Conservation (phyloP, 2,329 filamentous ascomycete genomes). For the Blastomyces gilchristii region DNA sequence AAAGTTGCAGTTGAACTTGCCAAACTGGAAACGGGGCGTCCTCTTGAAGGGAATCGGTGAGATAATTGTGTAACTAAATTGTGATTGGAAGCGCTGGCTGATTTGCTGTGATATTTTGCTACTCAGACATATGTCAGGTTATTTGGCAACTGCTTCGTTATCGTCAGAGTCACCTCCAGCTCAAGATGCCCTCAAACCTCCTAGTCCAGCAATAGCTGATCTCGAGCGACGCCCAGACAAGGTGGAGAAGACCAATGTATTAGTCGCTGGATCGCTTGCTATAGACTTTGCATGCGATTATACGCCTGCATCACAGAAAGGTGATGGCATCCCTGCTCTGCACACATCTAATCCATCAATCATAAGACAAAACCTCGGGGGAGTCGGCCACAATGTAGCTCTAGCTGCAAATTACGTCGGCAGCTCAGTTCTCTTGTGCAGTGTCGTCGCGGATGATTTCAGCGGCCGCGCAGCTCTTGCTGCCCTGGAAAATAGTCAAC, state of each 20-base stretch:
- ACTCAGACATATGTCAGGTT: constrained; percentile 29
- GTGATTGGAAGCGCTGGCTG: constrained; percentile 23
- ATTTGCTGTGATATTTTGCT: constrained; percentile 23
- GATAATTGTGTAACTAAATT: constrained; percentile 20
- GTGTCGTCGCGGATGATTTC: constrained; percentile 67
- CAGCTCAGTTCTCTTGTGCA: constrained; percentile 61
- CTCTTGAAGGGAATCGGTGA: constrained; percentile 28
- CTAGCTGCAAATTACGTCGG: constrained; percentile 65
- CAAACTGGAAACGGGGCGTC: constrained; percentile 40
- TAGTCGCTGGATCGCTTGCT: constrained; percentile 84
- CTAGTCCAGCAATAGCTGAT: constrained; percentile 8
- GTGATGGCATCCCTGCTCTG: constrained; percentile 33
- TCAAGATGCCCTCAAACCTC: constrained; percentile 17
- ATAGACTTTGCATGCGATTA: constrained; percentile 83
- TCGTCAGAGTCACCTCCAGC: constrained; percentile 18
- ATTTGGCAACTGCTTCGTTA: constrained; percentile 18
- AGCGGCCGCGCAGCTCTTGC: constrained; percentile 64
- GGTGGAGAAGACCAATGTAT: constrained; percentile 47
- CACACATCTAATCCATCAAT: constrained; percentile 78
- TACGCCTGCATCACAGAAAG: constrained; percentile 35
- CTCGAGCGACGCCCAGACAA: constrained; percentile 6
- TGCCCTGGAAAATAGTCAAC: constrained; percentile 48
- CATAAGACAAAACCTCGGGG: constrained; percentile 75
- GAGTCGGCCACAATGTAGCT: constrained; percentile 87
- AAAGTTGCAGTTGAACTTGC: constrained; percentile 54